These are phyloP conservation scores for Solanum clarkiae DNA, from an alignment of 257 asterid genomes.

Conservation along the genomic window DNA sequence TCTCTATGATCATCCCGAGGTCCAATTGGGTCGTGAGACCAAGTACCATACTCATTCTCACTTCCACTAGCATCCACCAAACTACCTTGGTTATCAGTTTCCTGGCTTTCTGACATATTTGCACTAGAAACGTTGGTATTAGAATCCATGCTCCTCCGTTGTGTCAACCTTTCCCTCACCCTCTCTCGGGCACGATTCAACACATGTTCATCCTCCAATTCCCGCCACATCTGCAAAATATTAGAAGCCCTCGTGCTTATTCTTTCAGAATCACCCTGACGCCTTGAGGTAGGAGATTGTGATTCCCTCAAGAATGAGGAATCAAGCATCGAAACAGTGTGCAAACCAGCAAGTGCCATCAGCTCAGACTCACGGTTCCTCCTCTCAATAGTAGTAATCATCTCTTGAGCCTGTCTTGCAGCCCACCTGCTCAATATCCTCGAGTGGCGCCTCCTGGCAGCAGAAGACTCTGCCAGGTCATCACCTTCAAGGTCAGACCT, in stretches of 20 bases:
- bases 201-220: conserved; percentile 76
- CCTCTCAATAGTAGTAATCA: conserved; percentile 85
- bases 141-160: conserved; percentile 48
- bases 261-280: conserved; percentile 72
- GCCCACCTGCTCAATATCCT: conserved; percentile 82
- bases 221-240: conserved; percentile 92
- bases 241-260: conserved; percentile 67
- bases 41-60: conserved; percentile 46
- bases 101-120: conserved; percentile 43
- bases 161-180: conserved; percentile 67
- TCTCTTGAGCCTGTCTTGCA: conserved; percentile 80
- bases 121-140: conserved; percentile 31
- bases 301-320: conserved; percentile 86
- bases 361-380: conserved; percentile 80
- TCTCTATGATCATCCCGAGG: conserved; percentile 34
- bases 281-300: conserved; percentile 65
- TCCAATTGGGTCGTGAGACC: conserved; percentile 45
- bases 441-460: conserved; percentile 84
- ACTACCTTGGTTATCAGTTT: conserved; percentile 45
- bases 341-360: conserved; percentile 83
- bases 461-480: conserved; percentile 92
- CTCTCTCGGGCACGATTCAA: conserved; percentile 57
- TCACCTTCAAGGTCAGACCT: conserved; percentile 92
- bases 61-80: conserved; percentile 48
- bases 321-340: conserved; percentile 78